A percentile compares a stretch with the other conserved stretches of the same genome.
Conservation (phyloP, 495 filamentous ascomycete genomes). For the Hapsidospora chrysogenum region DNA sequence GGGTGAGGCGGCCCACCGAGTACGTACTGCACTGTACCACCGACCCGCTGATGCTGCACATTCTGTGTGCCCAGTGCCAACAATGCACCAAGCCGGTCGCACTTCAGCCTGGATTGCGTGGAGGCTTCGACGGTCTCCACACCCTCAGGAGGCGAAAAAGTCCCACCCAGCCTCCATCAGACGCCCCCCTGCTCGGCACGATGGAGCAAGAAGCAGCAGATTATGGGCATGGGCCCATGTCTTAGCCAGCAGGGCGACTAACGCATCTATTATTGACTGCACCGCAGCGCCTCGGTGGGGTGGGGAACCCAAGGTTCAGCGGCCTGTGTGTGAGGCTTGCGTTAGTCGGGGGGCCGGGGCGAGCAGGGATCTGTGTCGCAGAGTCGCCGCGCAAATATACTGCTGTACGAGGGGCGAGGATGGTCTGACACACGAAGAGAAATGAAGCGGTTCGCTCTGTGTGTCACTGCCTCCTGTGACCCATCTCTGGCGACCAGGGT, state of each 20-base stretch:
- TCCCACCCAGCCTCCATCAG: neutral
- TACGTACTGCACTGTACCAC: too few species aligned
- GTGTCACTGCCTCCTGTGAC: slow-evolving; percentile 1
- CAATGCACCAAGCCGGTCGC: neutral
- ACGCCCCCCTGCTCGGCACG: slow-evolving; percentile 1
- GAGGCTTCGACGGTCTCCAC: too few species aligned
- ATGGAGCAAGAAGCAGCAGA: too few species aligned
- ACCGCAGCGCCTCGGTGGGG: too few species aligned
- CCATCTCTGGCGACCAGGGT: too few species aligned
- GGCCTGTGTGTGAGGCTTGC: neutral
- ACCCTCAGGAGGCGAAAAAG: neutral
- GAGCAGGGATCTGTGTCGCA: slow-evolving; percentile 9
- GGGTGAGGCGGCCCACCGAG: too few species aligned
- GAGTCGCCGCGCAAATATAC: slow-evolving; percentile 17
- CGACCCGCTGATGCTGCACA: neutral
- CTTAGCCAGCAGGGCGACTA: neutral
- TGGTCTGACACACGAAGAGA: slow-evolving; percentile 23
- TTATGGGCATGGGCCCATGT: slow-evolving; percentile 3
- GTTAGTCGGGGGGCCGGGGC: too few species aligned
- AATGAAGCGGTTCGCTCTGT: slow-evolving; percentile 17
- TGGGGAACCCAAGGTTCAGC: slow-evolving; percentile 3
- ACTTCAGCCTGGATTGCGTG: neutral
- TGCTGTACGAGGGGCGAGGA: slow-evolving; percentile 17
- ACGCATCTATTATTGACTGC: slow-evolving; percentile 5
- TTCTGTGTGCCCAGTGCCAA: neutral